These are phyloP conservation scores for Tulasnella sp. DNA, from an alignment of 768 basidiomycete species.

Conservation along the genomic window DNA sequence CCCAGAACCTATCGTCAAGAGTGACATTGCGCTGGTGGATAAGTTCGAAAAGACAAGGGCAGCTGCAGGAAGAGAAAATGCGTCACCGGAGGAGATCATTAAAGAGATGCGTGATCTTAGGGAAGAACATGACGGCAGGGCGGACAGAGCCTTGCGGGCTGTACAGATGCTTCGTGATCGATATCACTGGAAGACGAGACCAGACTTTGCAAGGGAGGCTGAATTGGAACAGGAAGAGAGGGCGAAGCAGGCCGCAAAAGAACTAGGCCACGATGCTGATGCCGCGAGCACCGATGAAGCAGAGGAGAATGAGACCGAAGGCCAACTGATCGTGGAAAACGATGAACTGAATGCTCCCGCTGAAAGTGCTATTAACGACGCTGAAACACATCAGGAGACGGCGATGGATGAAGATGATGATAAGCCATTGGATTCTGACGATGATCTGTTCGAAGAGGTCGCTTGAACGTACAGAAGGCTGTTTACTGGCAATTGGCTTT, in stretches of 20 bases:
- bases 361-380: neutral
- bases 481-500: neutral
- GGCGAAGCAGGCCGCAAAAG: neutral
- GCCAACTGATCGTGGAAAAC: constrained; percentile 4
- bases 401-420: neutral
- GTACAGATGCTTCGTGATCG: constrained; percentile 68
- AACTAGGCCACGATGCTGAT: neutral
- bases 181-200: constrained; percentile 75
- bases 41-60: constrained; percentile 45
- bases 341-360: neutral
- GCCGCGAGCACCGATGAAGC: neutral
- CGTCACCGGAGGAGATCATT: constrained; percentile 9
- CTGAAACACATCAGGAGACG: neutral
- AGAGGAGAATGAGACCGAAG: constrained; percentile 9
- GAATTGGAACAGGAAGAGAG: constrained; percentile 44
- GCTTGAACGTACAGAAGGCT: neutral
- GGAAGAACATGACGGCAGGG: constrained; percentile 60
- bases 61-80: neutral
- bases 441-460: constrained; percentile 15
- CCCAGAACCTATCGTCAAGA: constrained; percentile 60
- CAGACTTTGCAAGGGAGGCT: constrained; percentile 68
- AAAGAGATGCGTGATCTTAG: constrained; percentile 33
- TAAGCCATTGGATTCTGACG: neutral
- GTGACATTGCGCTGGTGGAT: constrained; percentile 63
- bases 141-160: constrained; percentile 68